phyloP scores from a whole-genome alignment of 78 protist species.

The slime mould (Dictyostelium discoideum) region DNA sequence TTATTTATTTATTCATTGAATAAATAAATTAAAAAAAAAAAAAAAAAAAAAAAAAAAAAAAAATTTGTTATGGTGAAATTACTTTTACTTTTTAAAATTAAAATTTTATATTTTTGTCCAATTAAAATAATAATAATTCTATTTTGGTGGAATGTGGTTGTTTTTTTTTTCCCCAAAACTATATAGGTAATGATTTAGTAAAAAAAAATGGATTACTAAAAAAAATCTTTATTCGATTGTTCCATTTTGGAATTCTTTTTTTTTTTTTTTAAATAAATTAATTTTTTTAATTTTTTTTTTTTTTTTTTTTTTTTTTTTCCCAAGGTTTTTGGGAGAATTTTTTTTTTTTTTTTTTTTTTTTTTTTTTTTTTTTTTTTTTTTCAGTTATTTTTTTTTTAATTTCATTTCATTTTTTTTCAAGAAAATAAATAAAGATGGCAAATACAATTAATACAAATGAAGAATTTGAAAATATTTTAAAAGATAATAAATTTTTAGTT shows the following conservation, averaged over 20 bases:
- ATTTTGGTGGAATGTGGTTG: no score
- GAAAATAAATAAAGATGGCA: not conserved
- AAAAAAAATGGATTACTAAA: no score
- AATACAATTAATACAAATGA: not conserved
- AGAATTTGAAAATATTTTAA: not conserved
- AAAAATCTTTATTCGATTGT: no score
- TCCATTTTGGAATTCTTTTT: not conserved
- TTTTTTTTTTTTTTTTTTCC: not conserved
- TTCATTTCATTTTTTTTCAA: not conserved
- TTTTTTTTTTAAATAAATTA: not conserved
- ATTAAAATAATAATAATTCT: no score
- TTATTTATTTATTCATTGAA: no score
- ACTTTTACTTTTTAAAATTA: no score
- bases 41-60: no score
- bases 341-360: not conserved
- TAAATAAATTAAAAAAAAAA: no score
- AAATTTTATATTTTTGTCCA: no score
- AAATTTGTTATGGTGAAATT: no score
- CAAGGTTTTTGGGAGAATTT: not conserved
- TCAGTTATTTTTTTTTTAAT: not conserved
- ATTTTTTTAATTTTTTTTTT: not conserved
- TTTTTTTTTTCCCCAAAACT: no score
- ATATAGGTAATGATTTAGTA: no score
- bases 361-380: not conserved
- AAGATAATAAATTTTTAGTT: conserved; percentile 70